Base-by-base conservation (phyloP, 225 moss, liverwort and hornwort genomes). In the Physcomitrellopsis africana region DNA sequence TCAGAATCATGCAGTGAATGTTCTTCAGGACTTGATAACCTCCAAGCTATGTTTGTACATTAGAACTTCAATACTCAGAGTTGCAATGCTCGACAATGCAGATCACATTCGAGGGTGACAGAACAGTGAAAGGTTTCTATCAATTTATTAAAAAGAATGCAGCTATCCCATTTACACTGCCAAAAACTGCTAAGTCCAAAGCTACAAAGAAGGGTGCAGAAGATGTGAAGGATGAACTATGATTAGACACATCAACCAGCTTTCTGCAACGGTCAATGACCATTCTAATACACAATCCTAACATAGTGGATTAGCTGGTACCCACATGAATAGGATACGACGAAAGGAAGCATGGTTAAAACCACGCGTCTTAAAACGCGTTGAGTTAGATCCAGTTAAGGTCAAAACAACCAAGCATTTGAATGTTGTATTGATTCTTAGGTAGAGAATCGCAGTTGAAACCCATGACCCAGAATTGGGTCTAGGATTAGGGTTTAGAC, bases 91-190 rank as follows among this genome's bases (percentile, higher is more conserved):
- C 61, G 76, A 27, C 44, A 72, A 69, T 79, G 72, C 89, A 96
- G 96, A 85, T 97, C 60, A 91, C 94, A 0, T 92, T 90, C 51
- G 87, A 91, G 0, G 91, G 89, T 61, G 92, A 97, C 3, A 86
- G 96, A 72, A 94, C 96, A 44, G 88, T 94, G 74, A 94, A 90
- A 78, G 94, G 90, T 13, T 93, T 94, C 64, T 83, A 92, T 43
- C 91, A 86, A 55, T 97, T 97, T 58, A 79, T 97, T 82, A 97
- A 97, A 68, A 91, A 85, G 69, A 85, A 97, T 71, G 94, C 92
- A 23, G 84, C 86, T 51, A 97, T 97, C 68, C 92, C 96, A 22
- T 97, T 97, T 76, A 81, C 87, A 0, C 65, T 97, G 69, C 91
- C 89, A 1, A 97, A 86, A 82, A 84, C 73, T 46, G 18, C 47